phyloP scores from a whole-genome alignment of 805 yeast genomes.

The Nadsonia fulvescens region DNA sequence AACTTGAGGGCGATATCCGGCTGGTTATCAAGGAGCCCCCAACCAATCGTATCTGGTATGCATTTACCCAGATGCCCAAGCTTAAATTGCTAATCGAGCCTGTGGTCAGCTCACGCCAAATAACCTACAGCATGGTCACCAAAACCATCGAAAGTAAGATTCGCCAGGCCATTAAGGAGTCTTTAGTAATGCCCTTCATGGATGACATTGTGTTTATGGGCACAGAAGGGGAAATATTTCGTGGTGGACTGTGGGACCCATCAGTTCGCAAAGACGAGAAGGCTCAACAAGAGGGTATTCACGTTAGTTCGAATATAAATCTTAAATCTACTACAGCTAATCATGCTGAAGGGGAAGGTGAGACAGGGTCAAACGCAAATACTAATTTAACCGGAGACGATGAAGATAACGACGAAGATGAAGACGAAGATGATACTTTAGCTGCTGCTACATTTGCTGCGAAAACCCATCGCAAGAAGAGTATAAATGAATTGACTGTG shows the following conservation, averaged over 20 bases:
- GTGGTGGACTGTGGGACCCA: conserved; percentile 89
- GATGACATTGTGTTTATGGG: conserved; percentile 66
- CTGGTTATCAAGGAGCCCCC: conserved; percentile 77
- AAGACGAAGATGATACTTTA: conserved; percentile 1
- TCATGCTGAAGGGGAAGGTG: conserved; percentile 4
- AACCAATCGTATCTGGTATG: conserved; percentile 78
- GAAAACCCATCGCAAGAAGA: too few species aligned
- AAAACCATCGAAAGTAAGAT: conserved; percentile 62
- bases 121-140: conserved; percentile 64
- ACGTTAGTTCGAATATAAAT: neutral
- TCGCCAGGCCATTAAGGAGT: conserved; percentile 59
- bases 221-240: conserved; percentile 47
- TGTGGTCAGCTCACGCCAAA: conserved; percentile 66
- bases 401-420: conserved; percentile 1
- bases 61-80: conserved; percentile 63
- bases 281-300: conserved; percentile 1
- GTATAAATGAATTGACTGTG: too few species aligned
- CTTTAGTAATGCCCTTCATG: conserved; percentile 73
- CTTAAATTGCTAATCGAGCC: conserved; percentile 72
- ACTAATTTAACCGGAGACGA: neutral
- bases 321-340: conserved; percentile 4
- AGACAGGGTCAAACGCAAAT: conserved; percentile 5
- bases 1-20: conserved; percentile 55
- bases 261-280: conserved; percentile 12
- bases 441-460: conserved; percentile 1